Base-by-base conservation (phyloP, 495 filamentous ascomycete genomes). In the Tuber borchii region DNA sequence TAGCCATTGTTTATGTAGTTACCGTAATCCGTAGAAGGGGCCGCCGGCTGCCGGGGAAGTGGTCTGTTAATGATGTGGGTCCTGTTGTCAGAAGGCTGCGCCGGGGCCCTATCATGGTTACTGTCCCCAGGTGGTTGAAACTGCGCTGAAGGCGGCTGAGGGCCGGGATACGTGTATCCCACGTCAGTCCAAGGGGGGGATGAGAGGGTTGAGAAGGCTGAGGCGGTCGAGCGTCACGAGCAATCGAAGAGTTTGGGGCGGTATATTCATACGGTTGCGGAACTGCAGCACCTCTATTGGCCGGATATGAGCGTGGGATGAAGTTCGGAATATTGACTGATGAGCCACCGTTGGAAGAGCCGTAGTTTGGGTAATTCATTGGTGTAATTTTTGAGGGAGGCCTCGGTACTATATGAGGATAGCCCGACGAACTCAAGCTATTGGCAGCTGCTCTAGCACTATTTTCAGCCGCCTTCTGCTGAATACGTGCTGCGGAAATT, bases 161-260 rank as follows among this genome's bases (percentile, higher is more conserved):
- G 78, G 44, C 78, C 73, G 20, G 77, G 45, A 12, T 79, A 79
- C 43, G 78, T 74, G 69, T 79, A 79, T n/a, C 76, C 68, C 69
- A n/a, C 43, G 40, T 73, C 68, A 16, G 70, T 31, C 78, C 78
- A 79, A 71, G 77, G 56, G 43, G 73, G 43, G 26, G 56, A 16
- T 65, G 56, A 34, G 56, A 34, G 34, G 56, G 56, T 14, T 65
- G 56, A 17, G 56, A 34, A 65, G 56, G 56, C 26, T 65, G 56
- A 65, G 56, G 56, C 17, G 56, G 56, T 34, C 56, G 56, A 65
- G 56, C 14, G 34, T 31, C 56, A 16, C 56, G 56, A 26, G 56
- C 16, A 65, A 31, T 14, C 26, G 56, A 34, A 65, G 56, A 19
- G 56, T 65, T 65, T 19, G 12, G 56, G 34, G 56, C 26, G 14